These are phyloP conservation scores for Emericellopsis cladophorae DNA, from an alignment of 2,329 filamentous ascomycete species.

Conservation along the genomic window DNA sequence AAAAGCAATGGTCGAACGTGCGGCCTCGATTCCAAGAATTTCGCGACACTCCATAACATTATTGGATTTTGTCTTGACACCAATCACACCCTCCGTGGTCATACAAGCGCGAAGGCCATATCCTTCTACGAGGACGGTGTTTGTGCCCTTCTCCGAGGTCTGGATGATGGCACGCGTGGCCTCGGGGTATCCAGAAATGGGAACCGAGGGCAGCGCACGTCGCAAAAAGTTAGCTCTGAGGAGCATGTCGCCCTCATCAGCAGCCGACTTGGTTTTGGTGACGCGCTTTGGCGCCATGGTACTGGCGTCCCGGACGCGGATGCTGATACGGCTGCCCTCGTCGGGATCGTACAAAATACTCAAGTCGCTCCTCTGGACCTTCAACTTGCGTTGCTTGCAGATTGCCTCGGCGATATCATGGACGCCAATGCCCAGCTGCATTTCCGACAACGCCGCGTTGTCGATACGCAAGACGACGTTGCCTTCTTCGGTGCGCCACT, in stretches of 20 bases:
- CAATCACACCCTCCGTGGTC: conserved; percentile 84
- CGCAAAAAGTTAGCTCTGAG: conserved; percentile 77
- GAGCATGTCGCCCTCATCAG: conserved; percentile 38
- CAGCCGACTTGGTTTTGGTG: conserved; percentile 29
- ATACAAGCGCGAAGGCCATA: conserved; percentile 85
- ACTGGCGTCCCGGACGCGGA: conserved; percentile 52
- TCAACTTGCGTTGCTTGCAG: conserved; percentile 69
- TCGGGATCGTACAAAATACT: conserved; percentile 24
- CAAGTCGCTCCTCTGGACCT: conserved; percentile 55
- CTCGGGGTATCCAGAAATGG: conserved; percentile 81
- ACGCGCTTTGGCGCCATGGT: conserved; percentile 14
- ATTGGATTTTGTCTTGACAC: conserved; percentile 64
- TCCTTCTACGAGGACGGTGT: conserved; percentile 79
- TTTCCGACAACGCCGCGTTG: conserved; percentile 60
- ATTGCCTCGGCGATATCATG: conserved; percentile 68
- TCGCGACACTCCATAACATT: conserved; percentile 81
- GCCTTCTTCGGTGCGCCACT: conserved; percentile 66
- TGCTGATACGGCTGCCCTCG: conserved; percentile 50
- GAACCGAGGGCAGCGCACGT: conserved; percentile 66
- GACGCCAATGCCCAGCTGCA: conserved; percentile 69
- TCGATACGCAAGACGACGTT: conserved; percentile 77
- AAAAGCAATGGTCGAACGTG: conserved; percentile 72
- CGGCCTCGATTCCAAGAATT: conserved; percentile 90
- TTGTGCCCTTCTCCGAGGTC: conserved; percentile 55
- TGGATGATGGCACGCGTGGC: conserved; percentile 82